Evolutionary conservation across 495 filamentous ascomycete species (phyloP).

Genomic region (Recurvomyces mirabilis): DNA sequence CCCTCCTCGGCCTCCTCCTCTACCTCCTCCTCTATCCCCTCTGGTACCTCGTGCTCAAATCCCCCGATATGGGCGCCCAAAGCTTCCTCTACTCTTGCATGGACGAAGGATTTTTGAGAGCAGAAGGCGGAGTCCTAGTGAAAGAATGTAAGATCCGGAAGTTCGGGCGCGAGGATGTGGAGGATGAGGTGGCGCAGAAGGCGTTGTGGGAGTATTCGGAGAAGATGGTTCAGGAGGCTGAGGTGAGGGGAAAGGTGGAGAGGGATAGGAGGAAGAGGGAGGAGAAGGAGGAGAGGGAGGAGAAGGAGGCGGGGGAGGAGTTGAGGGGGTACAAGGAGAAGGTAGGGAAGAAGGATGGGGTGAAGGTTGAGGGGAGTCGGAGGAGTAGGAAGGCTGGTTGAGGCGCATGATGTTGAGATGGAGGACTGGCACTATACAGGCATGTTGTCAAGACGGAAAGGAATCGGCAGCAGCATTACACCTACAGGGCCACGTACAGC

Average conservation of each 20-base stretch:
- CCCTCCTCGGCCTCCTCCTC: constrained; percentile 64
- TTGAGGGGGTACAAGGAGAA: constrained; percentile 23
- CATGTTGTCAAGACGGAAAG: too few species aligned
- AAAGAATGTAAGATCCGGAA: constrained; percentile 79
- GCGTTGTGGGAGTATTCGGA: constrained; percentile 82
- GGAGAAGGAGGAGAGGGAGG: constrained; percentile 39
- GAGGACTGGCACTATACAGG: too few species aligned
- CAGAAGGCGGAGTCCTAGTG: constrained; percentile 57
- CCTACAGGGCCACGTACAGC: too few species aligned
- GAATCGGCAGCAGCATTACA: too few species aligned
- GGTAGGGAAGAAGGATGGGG: constrained; percentile 20
- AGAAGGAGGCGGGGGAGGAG: constrained; percentile 32
- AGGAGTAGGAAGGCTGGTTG: constrained; percentile 33
- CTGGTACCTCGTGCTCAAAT: constrained; percentile 83
- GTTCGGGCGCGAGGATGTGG: constrained; percentile 56
- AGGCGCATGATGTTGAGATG: too few species aligned
- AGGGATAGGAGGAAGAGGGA: constrained; percentile 61
- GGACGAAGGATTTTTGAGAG: constrained; percentile 46
- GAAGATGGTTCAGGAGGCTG: constrained; percentile 66
- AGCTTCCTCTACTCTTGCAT: constrained; percentile 75
- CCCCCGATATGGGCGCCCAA: constrained; percentile 69
- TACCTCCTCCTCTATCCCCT: constrained; percentile 71
- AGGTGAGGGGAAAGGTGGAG: constrained; percentile 64
- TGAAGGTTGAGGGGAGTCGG: constrained; percentile 55
- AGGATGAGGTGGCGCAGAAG: constrained; percentile 66